Base-by-base conservation (phyloP, 2,329 filamentous ascomycete species). In the Didymella keratinophila region DNA sequence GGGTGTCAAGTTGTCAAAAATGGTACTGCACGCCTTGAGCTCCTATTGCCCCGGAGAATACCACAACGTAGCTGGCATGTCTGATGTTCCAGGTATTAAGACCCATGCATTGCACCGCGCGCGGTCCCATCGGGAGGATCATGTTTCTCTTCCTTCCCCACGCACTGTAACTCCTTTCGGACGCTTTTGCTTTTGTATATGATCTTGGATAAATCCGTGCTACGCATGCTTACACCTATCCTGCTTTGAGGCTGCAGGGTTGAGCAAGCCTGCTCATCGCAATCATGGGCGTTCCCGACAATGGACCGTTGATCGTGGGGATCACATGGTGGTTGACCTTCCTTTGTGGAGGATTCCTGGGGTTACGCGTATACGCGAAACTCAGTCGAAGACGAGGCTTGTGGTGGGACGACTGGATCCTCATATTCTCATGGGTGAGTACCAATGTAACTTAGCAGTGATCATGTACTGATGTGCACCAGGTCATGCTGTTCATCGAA, bases 361-460 rank as follows among this genome's bases (percentile, higher is more conserved):
- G 46, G 1, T 37, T 72, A 27, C 62, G 70, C 7, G 23, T 73
- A n/a, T 73, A 73, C 25, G 70, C 68, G 16, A 73, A 72, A 39
- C 16, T 64, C 8, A 69, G 63, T 60, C 59, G 68, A 36, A 62
- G 62, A 28, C 69, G 70, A 45, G 58, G 60, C 2, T 56, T 73
- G 9, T 72, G 69, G 71, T 72, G 69, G 69, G 69, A 73, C 47
- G 71, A 73, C 44, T 53, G 69, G 25, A 68, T 72, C n/a, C 55
- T 73, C 4, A 62, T 67, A 3, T n/a, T 50, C 2, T 67, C 70
- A 37, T 71, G 69, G 68, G 70, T 71, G 58, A 18, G 63, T 57
- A 34, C 12, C 2, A 3, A 10, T 3, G 3, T 6, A 2, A 14
- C 39, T 28, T 4, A 8, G n/a, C 25, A 34, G 27, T 42, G 25